These are phyloP conservation scores for Phytopythium vexans DNA, from an alignment of 352 stramenopile species.

Conservation along the genomic window DNA sequence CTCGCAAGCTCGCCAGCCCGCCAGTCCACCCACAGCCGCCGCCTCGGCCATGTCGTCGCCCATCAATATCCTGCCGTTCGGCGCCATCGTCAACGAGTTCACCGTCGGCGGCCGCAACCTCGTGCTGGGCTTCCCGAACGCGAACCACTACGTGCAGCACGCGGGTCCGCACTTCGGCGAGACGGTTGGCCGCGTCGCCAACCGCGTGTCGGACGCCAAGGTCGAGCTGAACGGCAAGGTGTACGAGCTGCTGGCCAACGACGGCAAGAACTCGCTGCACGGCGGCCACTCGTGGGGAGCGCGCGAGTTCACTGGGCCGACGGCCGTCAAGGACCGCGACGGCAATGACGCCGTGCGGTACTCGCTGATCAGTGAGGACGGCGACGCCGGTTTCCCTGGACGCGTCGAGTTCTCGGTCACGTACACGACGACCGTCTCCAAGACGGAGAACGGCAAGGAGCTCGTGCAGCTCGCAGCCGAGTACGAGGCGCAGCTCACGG, in stretches of 20 bases:
- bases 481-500: constrained; percentile 20
- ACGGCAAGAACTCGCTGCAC: constrained; percentile 22
- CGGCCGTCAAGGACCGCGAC: constrained; percentile 13
- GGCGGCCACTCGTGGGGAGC: constrained; percentile 24
- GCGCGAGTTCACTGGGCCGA: constrained; percentile 16
- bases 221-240: constrained; percentile 21
- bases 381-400: constrained; percentile 23
- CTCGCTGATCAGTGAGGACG: constrained; percentile 19
- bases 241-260: constrained; percentile 23
- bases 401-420: constrained; percentile 17
- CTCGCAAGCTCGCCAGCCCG: too few relatives aligned
- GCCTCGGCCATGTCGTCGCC: too few relatives aligned
- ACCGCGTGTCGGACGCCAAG: constrained; percentile 19
- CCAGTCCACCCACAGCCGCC: too few relatives aligned
- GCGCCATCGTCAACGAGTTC: constrained; percentile 21
- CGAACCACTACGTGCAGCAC: constrained; percentile 25
- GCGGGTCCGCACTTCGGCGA: constrained; percentile 20
- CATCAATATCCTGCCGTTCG: neutral
- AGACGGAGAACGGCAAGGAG: constrained; percentile 22
- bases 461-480: constrained; percentile 17
- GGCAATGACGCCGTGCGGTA: constrained; percentile 20
- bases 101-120: constrained; percentile 21
- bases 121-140: constrained; percentile 23
- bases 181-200: constrained; percentile 19
- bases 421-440: constrained; percentile 18